Conservation (phyloP, 768 basidiomycete species). For the Russula sp. region DNA sequence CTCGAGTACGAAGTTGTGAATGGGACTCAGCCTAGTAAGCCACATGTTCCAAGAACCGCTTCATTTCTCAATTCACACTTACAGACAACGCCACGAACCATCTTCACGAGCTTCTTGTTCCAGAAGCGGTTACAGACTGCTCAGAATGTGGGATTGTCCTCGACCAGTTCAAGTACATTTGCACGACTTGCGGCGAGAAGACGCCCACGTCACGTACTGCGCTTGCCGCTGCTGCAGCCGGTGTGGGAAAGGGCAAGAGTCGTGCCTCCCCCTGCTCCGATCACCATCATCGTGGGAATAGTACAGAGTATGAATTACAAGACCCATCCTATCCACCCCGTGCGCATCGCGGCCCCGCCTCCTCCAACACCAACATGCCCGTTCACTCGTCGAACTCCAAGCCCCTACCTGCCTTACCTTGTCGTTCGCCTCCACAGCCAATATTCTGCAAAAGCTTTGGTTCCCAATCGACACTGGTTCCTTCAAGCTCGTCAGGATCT, state of each 20-base stretch:
- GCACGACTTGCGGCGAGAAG: slow-evolving; percentile 83
- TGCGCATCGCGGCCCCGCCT: slow-evolving; percentile 20
- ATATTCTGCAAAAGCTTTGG: slow-evolving; percentile 12
- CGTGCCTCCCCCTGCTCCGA: slow-evolving; percentile 21
- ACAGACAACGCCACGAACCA: slow-evolving; percentile 25
- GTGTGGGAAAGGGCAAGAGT: slow-evolving; percentile 54
- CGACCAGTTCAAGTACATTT: slow-evolving; percentile 86
- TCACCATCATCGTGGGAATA: slow-evolving; percentile 16
- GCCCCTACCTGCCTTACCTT: slow-evolving; percentile 47
- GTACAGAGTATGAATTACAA: slow-evolving; percentile 3
- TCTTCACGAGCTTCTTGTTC: slow-evolving; percentile 51
- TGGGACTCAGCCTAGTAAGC: slow-evolving; percentile 11
- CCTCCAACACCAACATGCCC: slow-evolving; percentile 9
- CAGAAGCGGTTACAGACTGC: slow-evolving; percentile 70
- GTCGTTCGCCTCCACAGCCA: slow-evolving; percentile 20
- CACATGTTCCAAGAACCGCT: not conserved
- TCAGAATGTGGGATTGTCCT: slow-evolving; percentile 74
- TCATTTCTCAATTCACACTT: not conserved
- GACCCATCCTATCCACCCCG: slow-evolving; percentile 15
- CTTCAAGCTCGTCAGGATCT: slow-evolving; percentile 29
- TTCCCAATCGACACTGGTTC: slow-evolving; percentile 26
- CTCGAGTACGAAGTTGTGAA: slow-evolving; percentile 18
- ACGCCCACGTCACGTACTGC: slow-evolving; percentile 38
- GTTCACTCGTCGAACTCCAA: slow-evolving; percentile 36
- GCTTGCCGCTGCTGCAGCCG: slow-evolving; percentile 31